Conservation (phyloP, 345 rosid genomes). For the Trapa bicornis region DNA sequence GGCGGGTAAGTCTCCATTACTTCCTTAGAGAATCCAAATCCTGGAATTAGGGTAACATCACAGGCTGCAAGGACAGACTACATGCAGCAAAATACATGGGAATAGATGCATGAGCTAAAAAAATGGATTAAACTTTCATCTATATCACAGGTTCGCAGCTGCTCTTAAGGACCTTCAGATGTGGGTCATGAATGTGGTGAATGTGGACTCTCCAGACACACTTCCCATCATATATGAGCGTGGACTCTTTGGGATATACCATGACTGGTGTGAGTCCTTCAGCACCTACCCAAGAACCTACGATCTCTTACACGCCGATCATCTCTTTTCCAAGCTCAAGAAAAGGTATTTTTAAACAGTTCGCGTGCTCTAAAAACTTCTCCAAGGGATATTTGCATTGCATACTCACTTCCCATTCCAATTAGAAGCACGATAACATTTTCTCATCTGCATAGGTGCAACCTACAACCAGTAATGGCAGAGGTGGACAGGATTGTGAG, state of each 20-base stretch:
- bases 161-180: constrained; percentile 58
- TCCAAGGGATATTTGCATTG: neutral
- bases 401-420: neutral
- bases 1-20: constrained; percentile 44
- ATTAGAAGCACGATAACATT: neutral
- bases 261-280: constrained; percentile 93
- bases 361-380: neutral
- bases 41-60: neutral
- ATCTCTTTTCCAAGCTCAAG: constrained; percentile 77
- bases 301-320: constrained; percentile 85
- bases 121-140: neutral
- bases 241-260: constrained; percentile 82
- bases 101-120: neutral
- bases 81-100: neutral
- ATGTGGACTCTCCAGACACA: constrained; percentile 69
- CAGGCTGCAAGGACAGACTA: neutral
- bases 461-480: constrained; percentile 65
- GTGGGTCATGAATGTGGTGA: constrained; percentile 85
- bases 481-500: constrained; percentile 83
- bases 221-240: constrained; percentile 84
- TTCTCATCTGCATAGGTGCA: constrained; percentile 47
- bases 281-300: constrained; percentile 75
- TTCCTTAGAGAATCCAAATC: neutral
- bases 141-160: constrained; percentile 58
- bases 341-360: constrained; percentile 24